Percentiles rank a stretch among this genome's conserved stretches.
Conservation (phyloP, 257 asterid species). For the Solanum arcanum region DNA sequence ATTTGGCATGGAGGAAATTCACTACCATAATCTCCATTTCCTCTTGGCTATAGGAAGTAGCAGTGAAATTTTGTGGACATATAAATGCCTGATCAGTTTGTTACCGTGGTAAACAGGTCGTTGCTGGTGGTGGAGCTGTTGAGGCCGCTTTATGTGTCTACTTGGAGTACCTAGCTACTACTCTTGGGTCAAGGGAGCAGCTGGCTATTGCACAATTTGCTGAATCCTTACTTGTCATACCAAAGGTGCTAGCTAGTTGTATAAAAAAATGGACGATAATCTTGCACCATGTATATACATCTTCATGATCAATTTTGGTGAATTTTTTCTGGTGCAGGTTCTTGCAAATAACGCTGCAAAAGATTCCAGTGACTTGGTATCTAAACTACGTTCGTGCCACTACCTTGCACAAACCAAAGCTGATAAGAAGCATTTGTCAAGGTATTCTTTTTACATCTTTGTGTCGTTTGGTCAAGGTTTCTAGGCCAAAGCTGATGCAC, state of each 20-base stretch:
- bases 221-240: constrained; percentile 75
- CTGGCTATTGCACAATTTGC: constrained; percentile 97
- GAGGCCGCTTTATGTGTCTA: constrained; percentile 91
- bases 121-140: constrained; percentile 98
- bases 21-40: background rate
- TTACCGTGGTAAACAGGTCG: constrained; percentile 40
- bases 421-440: constrained; percentile 81
- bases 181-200: constrained; percentile 96
- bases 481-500: background rate
- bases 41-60: background rate
- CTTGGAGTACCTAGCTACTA: constrained; percentile 83
- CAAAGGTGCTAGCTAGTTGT: constrained; percentile 49
- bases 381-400: constrained; percentile 83
- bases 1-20: background rate
- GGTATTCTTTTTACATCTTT: constrained; percentile 25
- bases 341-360: constrained; percentile 99
- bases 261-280: background rate
- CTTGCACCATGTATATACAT: background rate
- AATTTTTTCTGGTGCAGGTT: constrained; percentile 39
- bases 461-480: background rate
- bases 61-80: background rate
- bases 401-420: constrained; percentile 93
- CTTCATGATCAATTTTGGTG: background rate
- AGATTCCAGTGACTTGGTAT: constrained; percentile 93
- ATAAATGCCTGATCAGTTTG: background rate